A percentile compares a stretch with the other conserved stretches of the same genome.
These are phyloP conservation scores for Magnolia sinica DNA, from an alignment of 164 flowering plant genomes.

Conservation along the genomic window DNA sequence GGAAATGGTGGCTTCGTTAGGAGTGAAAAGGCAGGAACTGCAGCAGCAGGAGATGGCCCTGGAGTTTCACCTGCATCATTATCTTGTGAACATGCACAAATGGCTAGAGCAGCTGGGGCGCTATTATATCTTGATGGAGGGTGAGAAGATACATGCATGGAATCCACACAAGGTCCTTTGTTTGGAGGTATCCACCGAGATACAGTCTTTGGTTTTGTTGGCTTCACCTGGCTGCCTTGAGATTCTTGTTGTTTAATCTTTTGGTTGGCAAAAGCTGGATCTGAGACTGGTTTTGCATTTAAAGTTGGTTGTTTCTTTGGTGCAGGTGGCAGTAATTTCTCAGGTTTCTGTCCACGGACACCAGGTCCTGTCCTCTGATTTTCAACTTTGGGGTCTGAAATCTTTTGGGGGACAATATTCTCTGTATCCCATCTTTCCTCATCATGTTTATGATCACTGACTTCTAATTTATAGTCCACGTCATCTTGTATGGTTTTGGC, in stretches of 20 bases:
- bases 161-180: conserved; percentile 44
- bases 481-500: conserved; percentile 14
- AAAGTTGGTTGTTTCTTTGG: conserved; percentile 13
- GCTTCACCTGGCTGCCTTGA: conserved; percentile 28
- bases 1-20: not conserved
- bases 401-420: conserved; percentile 17
- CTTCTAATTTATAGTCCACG: not conserved
- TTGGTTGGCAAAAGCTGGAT: conserved; percentile 32
- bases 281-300: conserved; percentile 13
- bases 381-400: conserved; percentile 22
- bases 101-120: conserved; percentile 58
- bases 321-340: conserved; percentile 22
- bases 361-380: conserved; percentile 21
- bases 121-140: conserved; percentile 76
- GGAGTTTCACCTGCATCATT: conserved; percentile 20
- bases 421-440: conserved; percentile 20
- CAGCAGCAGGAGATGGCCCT: conserved; percentile 20
- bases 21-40: conserved; percentile 1
- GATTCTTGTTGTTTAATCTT: conserved; percentile 47
- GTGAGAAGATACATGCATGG: conserved; percentile 50
- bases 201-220: conserved; percentile 49
- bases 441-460: conserved; percentile 22
- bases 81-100: conserved; percentile 38
- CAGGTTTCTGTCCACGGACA: conserved; percentile 14
- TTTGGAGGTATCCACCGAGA: conserved; percentile 70